Evolutionary conservation across 208 protist genomes (phyloP).

Genomic region (Acanthamoeba lenticulata): DNA sequence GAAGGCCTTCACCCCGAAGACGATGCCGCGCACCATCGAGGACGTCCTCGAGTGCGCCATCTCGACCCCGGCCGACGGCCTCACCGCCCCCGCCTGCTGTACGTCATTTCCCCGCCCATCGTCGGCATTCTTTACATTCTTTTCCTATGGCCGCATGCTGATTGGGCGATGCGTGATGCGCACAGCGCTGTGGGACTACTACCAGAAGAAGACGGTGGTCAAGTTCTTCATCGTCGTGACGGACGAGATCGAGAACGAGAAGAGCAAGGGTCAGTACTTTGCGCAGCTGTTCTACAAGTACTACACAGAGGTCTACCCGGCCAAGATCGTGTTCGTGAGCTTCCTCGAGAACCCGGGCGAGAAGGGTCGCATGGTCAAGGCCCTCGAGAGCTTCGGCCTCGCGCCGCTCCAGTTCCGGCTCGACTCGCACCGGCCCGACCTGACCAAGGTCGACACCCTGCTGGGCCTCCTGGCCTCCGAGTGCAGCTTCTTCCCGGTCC

Average conservation of each 20-base stretch:
- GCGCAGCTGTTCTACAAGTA: slow-evolving; percentile 75
- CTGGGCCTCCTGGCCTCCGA: slow-evolving; percentile 52
- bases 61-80: slow-evolving; percentile 64
- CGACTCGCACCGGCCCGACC: slow-evolving; percentile 53
- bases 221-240: slow-evolving; percentile 79
- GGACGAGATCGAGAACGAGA: slow-evolving; percentile 82
- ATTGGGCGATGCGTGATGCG: no score
- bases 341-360: slow-evolving; percentile 74
- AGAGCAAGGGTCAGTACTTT: slow-evolving; percentile 68
- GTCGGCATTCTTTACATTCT: neutral
- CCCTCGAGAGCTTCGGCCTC: slow-evolving; percentile 42
- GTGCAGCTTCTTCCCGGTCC: slow-evolving; percentile 46
- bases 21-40: slow-evolving; percentile 43
- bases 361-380: slow-evolving; percentile 53
- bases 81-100: slow-evolving; percentile 64
- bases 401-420: slow-evolving; percentile 58
- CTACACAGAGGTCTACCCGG: slow-evolving; percentile 69
- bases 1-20: slow-evolving; percentile 34
- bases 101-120: neutral
- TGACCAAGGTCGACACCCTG: slow-evolving; percentile 66
- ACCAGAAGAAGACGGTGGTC: slow-evolving; percentile 64
- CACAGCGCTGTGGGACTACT: slow-evolving; percentile 50
- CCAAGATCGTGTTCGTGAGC: slow-evolving; percentile 80
- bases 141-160: no score
- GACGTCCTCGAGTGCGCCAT: slow-evolving; percentile 67